Evolutionary conservation across 208 protist genomes (phyloP), one percentile per base, ranked within the genome.

Genomic region (Trypanosoma rangeli): DNA sequence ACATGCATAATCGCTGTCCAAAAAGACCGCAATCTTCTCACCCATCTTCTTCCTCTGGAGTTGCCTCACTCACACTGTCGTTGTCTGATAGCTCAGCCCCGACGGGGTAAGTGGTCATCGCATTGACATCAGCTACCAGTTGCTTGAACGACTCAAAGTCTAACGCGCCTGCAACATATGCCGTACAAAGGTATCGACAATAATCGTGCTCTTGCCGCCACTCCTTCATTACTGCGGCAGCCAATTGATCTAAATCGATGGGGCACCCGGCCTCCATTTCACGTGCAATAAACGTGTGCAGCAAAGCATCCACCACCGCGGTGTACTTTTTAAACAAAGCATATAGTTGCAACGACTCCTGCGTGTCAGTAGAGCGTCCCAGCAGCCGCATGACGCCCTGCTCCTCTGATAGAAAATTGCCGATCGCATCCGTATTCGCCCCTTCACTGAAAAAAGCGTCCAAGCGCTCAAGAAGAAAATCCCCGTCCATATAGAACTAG

Each of bases 61-160:
- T 42, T 24, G 5, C 20, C 46, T 56, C 68, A 55, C 56, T 48
- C n/a, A n/a, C 53, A 48, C 28, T 42, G 16, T 61, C 55, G 42
- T 18, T 31, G 16, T 68, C 42, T 13, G 31, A 44, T 24, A 70
- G 28, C 22, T 73, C 73, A 55, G 69, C 67, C 3, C 78, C 79
- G 63, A 76, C 61, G 42, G 74, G 55, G 69, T 85, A 86, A 22
- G 76, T 64, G 22, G 64, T 77, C 42, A 90, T 78, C 20, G 73
- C 78, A 49, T 84, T 83, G 53, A 84, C 66, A 54, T 95, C 84
- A 7, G 79, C 72, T 7, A 79, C 85, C 8, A 95, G 78, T 60
- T 89, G 66, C 35, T 83, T 71, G 65, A 95, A 95, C 5, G 76
- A 71, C n/a, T 83, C 73, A 75, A 92, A 86, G 64, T 90, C 82